Percentiles rank a stretch among this genome's conserved stretches.
These are phyloP conservation scores for Paracamarosporium sp. DNA, from an alignment of 2,329 filamentous ascomycete species.

Conservation along the genomic window DNA sequence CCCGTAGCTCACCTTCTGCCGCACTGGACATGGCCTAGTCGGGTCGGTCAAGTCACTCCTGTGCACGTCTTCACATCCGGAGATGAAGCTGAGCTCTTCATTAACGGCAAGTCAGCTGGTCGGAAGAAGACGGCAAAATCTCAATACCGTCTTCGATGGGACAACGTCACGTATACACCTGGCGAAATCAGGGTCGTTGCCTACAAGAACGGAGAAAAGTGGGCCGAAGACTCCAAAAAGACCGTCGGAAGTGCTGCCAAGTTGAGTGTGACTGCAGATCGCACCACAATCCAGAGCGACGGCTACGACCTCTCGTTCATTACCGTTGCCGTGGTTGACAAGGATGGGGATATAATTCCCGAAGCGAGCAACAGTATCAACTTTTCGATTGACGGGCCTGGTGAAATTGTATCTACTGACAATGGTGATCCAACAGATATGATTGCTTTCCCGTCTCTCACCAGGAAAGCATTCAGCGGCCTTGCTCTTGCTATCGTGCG, in stretches of 20 bases:
- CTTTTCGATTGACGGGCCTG: slow-evolving; percentile 27
- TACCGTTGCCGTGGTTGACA: slow-evolving; percentile 55
- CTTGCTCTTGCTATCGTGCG: slow-evolving; percentile 30
- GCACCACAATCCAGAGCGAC: slow-evolving; percentile 46
- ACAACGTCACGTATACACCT: slow-evolving; percentile 56
- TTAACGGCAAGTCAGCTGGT: slow-evolving; percentile 59
- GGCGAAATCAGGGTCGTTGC: slow-evolving; percentile 57
- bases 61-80: slow-evolving; percentile 62
- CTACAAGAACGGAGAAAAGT: slow-evolving; percentile 56
- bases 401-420: slow-evolving; percentile 48
- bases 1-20: slow-evolving; percentile 61
- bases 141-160: slow-evolving; percentile 62
- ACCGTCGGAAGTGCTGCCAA: slow-evolving; percentile 52
- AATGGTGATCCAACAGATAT: slow-evolving; percentile 53
- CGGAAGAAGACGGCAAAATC: slow-evolving; percentile 42
- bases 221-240: slow-evolving; percentile 52
- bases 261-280: slow-evolving; percentile 52
- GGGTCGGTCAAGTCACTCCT: slow-evolving; percentile 57
- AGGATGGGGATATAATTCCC: slow-evolving; percentile 53
- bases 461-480: slow-evolving; percentile 33
- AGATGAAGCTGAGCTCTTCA: slow-evolving; percentile 62
- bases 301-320: slow-evolving; percentile 58
- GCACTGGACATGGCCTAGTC: slow-evolving; percentile 63
- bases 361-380: slow-evolving; percentile 51
- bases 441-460: slow-evolving; percentile 25